These are phyloP conservation scores for Phytophthora podocarpi DNA, from an alignment of 352 stramenopile species.

Conservation along the genomic window DNA sequence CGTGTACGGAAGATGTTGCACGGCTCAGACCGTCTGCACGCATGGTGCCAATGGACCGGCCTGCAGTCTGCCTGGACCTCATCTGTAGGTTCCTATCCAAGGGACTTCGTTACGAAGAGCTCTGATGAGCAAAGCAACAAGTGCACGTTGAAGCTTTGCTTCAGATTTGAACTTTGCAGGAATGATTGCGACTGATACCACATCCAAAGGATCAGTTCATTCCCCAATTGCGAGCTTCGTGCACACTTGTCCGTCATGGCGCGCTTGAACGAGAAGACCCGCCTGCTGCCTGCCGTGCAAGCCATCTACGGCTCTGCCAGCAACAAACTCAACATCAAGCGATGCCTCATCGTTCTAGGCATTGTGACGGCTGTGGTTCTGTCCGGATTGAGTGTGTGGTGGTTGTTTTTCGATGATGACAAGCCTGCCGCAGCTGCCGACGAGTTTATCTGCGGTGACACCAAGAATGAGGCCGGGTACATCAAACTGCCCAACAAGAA, in stretches of 20 bases:
- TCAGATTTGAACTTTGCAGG: too few species aligned
- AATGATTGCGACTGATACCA: too few species aligned
- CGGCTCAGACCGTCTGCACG: too few species aligned
- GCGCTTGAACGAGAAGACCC: constrained; percentile 6
- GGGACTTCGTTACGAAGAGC: too few species aligned
- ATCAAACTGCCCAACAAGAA: constrained; percentile 58
- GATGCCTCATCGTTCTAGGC: constrained; percentile 19
- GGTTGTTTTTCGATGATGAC: constrained; percentile 12
- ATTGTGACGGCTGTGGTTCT: constrained; percentile 14
- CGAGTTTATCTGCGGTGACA: constrained; percentile 30
- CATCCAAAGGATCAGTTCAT: too few species aligned
- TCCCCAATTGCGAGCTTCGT: too few species aligned
- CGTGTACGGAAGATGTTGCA: too few species aligned
- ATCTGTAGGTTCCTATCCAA: constrained; percentile 71
- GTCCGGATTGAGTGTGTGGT: constrained; percentile 11
- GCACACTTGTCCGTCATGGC: not conserved
- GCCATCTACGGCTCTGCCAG: constrained; percentile 24
- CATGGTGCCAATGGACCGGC: constrained; percentile 63
- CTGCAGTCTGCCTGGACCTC: constrained; percentile 45
- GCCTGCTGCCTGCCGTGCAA: constrained; percentile 5
- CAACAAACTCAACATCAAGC: constrained; percentile 25
- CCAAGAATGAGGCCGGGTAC: constrained; percentile 48
- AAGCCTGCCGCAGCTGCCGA: not conserved
- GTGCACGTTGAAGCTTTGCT: not conserved
- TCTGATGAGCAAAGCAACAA: too few species aligned